A percentile compares a stretch with the other conserved stretches of the same genome.
Conservation (phyloP, 805 yeast genomes). For the Lachancea meyersii region DNA sequence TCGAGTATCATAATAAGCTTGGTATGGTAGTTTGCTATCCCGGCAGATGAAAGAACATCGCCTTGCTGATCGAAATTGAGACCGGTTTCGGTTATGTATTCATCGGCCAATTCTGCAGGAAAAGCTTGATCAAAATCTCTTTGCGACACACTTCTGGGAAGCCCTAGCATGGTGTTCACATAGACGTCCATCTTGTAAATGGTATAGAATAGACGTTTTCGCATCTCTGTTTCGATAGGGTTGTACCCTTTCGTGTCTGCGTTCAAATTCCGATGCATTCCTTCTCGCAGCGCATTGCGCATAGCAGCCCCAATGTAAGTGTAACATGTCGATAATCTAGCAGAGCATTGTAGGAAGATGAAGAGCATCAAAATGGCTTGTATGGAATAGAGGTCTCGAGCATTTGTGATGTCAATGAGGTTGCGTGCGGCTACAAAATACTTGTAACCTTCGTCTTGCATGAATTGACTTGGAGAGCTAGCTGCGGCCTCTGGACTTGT, state of each 20-base stretch:
- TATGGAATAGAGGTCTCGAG: constrained; percentile 73
- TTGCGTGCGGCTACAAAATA: constrained; percentile 83
- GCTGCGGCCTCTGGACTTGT: constrained; percentile 25
- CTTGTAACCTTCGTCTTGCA: constrained; percentile 63
- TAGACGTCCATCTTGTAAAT: constrained; percentile 87
- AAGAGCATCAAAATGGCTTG: constrained; percentile 85
- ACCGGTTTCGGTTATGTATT: constrained; percentile 64
- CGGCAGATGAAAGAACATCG: constrained; percentile 32
- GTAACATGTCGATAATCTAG: constrained; percentile 82
- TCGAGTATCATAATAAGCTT: constrained; percentile 62
- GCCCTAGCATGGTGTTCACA: constrained; percentile 80
- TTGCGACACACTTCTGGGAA: constrained; percentile 70
- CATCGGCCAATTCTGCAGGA: constrained; percentile 82
- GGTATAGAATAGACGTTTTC: constrained; percentile 83
- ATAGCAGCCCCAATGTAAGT: constrained; percentile 87
- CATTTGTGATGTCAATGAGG: constrained; percentile 79
- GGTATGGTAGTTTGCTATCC: constrained; percentile 81
- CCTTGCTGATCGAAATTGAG: constrained; percentile 23
- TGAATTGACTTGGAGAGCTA: constrained; percentile 23
- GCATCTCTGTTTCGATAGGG: constrained; percentile 74
- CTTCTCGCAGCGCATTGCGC: constrained; percentile 79
- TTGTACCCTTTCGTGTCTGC: constrained; percentile 38
- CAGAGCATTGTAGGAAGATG: constrained; percentile 81
- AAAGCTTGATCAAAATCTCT: constrained; percentile 83
- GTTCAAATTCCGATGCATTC: constrained; percentile 69